Base-by-base conservation (phyloP, 1,139 yeast species). In the Hyphopichia buzzinii region DNA sequence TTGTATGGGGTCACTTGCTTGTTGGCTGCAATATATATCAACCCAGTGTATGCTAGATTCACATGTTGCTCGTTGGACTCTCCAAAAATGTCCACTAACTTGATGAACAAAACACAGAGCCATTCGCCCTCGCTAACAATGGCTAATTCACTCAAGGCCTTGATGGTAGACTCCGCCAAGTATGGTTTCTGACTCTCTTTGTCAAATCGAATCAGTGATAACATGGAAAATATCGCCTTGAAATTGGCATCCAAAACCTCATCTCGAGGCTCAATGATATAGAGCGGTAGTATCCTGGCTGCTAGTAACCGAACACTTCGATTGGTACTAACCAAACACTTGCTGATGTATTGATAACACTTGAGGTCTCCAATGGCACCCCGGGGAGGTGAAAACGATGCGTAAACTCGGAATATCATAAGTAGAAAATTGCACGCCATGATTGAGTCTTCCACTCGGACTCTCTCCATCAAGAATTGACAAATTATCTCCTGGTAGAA, bases 131-230 rank as follows among this genome's bases (percentile, higher is more conserved):
- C 69, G 6, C 79, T 68, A 0, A 77, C 66, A 2, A 72, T 62
- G 0, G 85, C 82, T 29, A 84, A 48, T 37, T 79, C 84, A 2
- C 82, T 77, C 65, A 85, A 73, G 0, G 83, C 71, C 47, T 71
- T 61, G 3, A 84, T 67, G 0, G 81, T 73, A 0, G 88, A 74
- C 50, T 86, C 95, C 7, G 77, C 80, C 31, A 82, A 57, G 48
- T 77, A 72, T 4, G 54, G 46, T 4, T 43, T 47, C 10, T 50
- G 45, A 16, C 40, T 37, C 12, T 57, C 54, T 25, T 45, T 43
- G 23, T 57, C 50, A 35, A 68, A 67, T 16, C 59, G 59, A 34
- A 74, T 66, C 3, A 60, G 49, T n/a, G 65, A 59, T 1, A 74
- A 40, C 12, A 47, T 52, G 16, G 55, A 59, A 33, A 72, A 60